Conservation (phyloP, 768 basidiomycete species). For the Boletus edulis region DNA sequence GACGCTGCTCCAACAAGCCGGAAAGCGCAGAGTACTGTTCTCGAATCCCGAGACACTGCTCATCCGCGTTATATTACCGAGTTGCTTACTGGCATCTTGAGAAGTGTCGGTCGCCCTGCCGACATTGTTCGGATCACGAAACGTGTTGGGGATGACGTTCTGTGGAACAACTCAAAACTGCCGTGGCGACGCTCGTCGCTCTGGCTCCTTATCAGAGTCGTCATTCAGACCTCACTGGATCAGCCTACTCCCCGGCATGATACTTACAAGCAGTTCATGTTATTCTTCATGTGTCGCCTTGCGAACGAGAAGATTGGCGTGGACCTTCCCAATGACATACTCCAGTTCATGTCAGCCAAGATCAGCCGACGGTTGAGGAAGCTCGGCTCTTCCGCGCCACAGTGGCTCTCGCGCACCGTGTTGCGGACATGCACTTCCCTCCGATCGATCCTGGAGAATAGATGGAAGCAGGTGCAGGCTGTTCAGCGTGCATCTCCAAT, state of each 20-base stretch:
- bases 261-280: slow-evolving; percentile 49
- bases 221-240: slow-evolving; percentile 32
- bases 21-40: slow-evolving; percentile 7
- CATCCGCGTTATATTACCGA: slow-evolving; percentile 48
- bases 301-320: slow-evolving; percentile 18
- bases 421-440: slow-evolving; percentile 34
- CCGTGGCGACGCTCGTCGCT: slow-evolving; percentile 37
- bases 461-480: slow-evolving; percentile 35
- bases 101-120: slow-evolving; percentile 27
- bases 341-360: slow-evolving; percentile 30
- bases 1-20: slow-evolving; percentile 15
- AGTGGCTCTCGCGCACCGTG: slow-evolving; percentile 38
- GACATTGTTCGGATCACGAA: slow-evolving; percentile 27
- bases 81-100: slow-evolving; percentile 44
- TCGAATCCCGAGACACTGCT: slow-evolving; percentile 15
- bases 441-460: slow-evolving; percentile 21
- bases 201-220: slow-evolving; percentile 35
- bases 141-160: slow-evolving; percentile 19
- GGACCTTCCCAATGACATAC: slow-evolving; percentile 23
- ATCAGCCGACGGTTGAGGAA: slow-evolving; percentile 25
- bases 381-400: slow-evolving; percentile 20
- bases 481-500: slow-evolving; percentile 24
- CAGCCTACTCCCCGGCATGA: slow-evolving; percentile 1
- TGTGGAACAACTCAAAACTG: slow-evolving; percentile 1
- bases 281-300: slow-evolving; percentile 37